Conservation (phyloP, 371 early-diverging fungal genomes). For the Mortierella sp. region DNA sequence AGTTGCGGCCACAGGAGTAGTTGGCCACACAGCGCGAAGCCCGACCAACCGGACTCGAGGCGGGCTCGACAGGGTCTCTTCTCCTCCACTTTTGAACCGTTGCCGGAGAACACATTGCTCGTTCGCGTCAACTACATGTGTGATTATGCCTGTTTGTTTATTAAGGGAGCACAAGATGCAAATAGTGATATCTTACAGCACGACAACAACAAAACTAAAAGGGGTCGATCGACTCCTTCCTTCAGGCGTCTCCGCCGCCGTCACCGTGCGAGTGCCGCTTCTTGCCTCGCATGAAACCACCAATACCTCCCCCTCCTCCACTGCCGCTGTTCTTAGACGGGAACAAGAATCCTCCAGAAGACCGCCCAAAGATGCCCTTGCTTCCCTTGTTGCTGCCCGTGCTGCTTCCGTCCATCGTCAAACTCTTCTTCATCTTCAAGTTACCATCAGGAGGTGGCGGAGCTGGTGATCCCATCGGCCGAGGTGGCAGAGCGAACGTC, state of each 20-base stretch:
- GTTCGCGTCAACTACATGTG: background rate
- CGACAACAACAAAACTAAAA: background rate
- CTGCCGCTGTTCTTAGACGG: conserved; percentile 21
- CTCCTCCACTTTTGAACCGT: background rate
- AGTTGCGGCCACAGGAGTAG: background rate
- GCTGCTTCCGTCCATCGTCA: conserved; percentile 48
- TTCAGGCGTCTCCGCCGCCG: conserved; percentile 1
- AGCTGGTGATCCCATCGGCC: conserved; percentile 15
- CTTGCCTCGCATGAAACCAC: conserved; percentile 22
- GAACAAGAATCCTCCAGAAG: conserved; percentile 38
- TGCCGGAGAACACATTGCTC: background rate
- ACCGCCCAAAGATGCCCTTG: conserved; percentile 14
- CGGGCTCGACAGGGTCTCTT: background rate
- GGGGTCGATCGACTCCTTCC: background rate
- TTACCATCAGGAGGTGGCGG: conserved; percentile 46
- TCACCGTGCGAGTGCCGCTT: conserved; percentile 32
- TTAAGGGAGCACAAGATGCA: background rate
- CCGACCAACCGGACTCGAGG: conserved; percentile 1
- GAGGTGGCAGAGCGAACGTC: conserved; percentile 22
- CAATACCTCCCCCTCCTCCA: conserved; percentile 7
- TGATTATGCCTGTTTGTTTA: background rate
- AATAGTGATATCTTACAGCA: background rate
- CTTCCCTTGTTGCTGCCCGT: conserved; percentile 8
- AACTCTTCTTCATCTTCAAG: conserved; percentile 55
- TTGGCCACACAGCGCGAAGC: background rate